Conservation (phyloP, 208 protist genomes). For the Trypanosoma theileri region DNA sequence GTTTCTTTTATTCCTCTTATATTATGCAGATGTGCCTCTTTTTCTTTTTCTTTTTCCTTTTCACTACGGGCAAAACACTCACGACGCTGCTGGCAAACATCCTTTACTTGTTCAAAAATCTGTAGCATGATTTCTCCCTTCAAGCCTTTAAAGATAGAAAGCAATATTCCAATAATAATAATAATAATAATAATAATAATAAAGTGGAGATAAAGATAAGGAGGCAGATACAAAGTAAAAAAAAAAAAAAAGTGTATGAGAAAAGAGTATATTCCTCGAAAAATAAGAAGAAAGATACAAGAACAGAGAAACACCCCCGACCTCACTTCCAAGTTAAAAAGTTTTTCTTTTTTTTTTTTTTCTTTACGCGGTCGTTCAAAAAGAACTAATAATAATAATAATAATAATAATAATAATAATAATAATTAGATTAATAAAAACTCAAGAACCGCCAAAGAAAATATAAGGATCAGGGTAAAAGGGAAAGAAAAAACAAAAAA, state of each 20-base stretch:
- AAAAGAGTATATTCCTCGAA: too few relatives aligned
- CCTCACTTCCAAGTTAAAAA: too few relatives aligned
- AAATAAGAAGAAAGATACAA: too few relatives aligned
- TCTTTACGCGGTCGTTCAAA: too few relatives aligned
- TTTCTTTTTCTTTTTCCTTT: neutral
- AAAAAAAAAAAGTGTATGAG: too few relatives aligned
- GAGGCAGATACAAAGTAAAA: too few relatives aligned
- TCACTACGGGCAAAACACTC: neutral
- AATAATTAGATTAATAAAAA: neutral
- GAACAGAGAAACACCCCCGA: too few relatives aligned
- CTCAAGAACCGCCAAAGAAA: neutral
- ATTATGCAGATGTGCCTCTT: too few relatives aligned
- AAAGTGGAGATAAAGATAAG: too few relatives aligned
- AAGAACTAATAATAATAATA: too few relatives aligned
- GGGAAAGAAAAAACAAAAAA: neutral
- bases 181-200: neutral
- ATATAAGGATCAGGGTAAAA: neutral
- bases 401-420: too few relatives aligned
- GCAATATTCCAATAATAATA: neutral
- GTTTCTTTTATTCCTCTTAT: neutral
- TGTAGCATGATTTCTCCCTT: neutral
- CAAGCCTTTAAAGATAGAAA: neutral
- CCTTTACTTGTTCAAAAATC: neutral
- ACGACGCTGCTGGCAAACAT: constrained; percentile 6
- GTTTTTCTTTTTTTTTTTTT: too few relatives aligned